Evolutionary conservation across 495 filamentous ascomycete genomes (phyloP).

Genomic region (Aspergillus panamensis): DNA sequence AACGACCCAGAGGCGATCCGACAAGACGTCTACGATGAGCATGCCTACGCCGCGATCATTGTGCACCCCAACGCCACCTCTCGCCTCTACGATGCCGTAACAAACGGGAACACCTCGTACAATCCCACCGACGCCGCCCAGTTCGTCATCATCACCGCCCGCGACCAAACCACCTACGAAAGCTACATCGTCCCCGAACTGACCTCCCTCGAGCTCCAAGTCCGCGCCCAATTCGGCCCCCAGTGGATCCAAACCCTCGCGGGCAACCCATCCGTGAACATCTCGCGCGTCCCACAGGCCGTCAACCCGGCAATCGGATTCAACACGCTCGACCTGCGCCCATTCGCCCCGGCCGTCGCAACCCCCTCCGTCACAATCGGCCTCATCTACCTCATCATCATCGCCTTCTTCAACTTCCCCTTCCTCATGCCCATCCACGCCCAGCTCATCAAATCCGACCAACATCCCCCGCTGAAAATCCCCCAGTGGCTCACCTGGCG

Average conservation of each 20-base stretch:
- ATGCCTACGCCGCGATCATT: slow-evolving; percentile 62
- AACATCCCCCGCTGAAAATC: slow-evolving; percentile 59
- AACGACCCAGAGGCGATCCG: slow-evolving; percentile 58
- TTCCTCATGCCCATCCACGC: slow-evolving; percentile 68
- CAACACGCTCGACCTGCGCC: slow-evolving; percentile 57
- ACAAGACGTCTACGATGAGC: slow-evolving; percentile 57
- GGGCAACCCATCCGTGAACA: slow-evolving; percentile 32
- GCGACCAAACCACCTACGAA: slow-evolving; percentile 53
- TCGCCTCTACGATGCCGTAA: slow-evolving; percentile 54
- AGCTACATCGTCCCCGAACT: slow-evolving; percentile 55
- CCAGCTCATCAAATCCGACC: slow-evolving; percentile 49
- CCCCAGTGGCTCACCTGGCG: slow-evolving; percentile 61
- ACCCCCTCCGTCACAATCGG: slow-evolving; percentile 63
- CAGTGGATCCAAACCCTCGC: slow-evolving; percentile 43
- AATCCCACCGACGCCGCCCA: slow-evolving; percentile 62
- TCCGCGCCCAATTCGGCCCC: slow-evolving; percentile 50
- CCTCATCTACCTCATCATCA: slow-evolving; percentile 69
- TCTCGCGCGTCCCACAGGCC: slow-evolving; percentile 52
- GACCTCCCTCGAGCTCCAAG: slow-evolving; percentile 37
- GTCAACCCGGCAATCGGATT: slow-evolving; percentile 63
- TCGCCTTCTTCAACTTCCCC: slow-evolving; percentile 68
- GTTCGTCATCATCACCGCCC: slow-evolving; percentile 54
- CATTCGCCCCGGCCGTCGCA: slow-evolving; percentile 54
- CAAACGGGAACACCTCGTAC: slow-evolving; percentile 56
- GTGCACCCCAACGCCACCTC: slow-evolving; percentile 64